Evolutionary conservation across 2,329 filamentous ascomycete species (phyloP).

Genomic region (Penicillium sclerotigenum): DNA sequence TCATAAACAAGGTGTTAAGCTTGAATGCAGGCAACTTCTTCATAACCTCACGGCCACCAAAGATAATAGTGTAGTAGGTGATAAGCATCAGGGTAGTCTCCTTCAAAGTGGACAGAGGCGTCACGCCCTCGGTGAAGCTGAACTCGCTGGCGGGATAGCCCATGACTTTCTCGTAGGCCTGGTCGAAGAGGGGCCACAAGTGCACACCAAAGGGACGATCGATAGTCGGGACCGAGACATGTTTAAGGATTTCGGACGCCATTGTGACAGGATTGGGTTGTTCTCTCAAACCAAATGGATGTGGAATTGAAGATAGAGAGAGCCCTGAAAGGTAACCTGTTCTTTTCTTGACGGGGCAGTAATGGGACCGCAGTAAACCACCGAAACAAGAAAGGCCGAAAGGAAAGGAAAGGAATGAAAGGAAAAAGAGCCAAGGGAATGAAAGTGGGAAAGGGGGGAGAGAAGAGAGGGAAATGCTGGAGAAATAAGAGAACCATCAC

Average conservation of each 20-base stretch:
- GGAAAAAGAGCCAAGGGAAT: slow-evolving; percentile 45
- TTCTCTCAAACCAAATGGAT: slow-evolving; percentile 4
- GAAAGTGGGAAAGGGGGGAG: slow-evolving; percentile 50
- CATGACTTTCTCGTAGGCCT: slow-evolving; percentile 69
- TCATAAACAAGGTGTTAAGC: slow-evolving; percentile 83
- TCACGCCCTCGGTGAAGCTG: slow-evolving; percentile 73
- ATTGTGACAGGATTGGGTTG: slow-evolving; percentile 36
- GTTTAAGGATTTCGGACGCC: slow-evolving; percentile 48
- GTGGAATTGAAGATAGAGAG: neutral
- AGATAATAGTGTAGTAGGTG: slow-evolving; percentile 89
- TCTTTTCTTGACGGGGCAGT: slow-evolving; percentile 2
- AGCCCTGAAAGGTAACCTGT: neutral
- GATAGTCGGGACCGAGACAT: slow-evolving; percentile 69
- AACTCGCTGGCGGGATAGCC: slow-evolving; percentile 88
- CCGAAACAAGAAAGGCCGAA: slow-evolving; percentile 1
- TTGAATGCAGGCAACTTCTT: slow-evolving; percentile 79
- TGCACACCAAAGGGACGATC: slow-evolving; percentile 88
- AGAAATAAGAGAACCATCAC: slow-evolving; percentile 18
- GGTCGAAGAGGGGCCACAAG: slow-evolving; percentile 92
- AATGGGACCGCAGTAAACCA: neutral
- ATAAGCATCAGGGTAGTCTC: slow-evolving; percentile 76
- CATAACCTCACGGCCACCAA: slow-evolving; percentile 90
- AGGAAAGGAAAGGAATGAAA: slow-evolving; percentile 44
- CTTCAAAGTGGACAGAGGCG: slow-evolving; percentile 85
- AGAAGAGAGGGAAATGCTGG: slow-evolving; percentile 59